These are phyloP conservation scores for Ceratobasidium sp. DNA, from an alignment of 1,284 basidiomycete species.

Conservation along the genomic window DNA sequence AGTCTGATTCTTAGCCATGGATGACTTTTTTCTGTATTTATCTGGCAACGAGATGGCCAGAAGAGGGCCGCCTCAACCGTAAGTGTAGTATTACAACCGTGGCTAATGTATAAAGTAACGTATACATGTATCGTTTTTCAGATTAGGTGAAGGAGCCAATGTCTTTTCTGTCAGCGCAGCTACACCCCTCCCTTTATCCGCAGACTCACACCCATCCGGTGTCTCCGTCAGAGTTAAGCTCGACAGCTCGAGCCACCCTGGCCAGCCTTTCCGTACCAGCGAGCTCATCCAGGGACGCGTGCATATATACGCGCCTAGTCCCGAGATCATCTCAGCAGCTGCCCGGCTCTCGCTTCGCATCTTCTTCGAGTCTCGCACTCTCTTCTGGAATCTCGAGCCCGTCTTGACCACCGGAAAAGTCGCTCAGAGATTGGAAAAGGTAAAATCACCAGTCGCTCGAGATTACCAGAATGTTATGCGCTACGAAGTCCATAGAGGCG, in stretches of 20 bases:
- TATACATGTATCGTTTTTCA: too few species aligned
- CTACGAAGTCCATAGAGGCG: slow-evolving; percentile 21
- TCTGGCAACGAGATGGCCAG: too few species aligned
- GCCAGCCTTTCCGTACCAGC: slow-evolving; percentile 6
- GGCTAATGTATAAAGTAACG: too few species aligned
- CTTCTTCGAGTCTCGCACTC: slow-evolving; percentile 28
- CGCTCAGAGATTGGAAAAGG: neutral
- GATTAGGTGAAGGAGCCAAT: slow-evolving; percentile 3
- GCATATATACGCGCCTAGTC: slow-evolving; percentile 9
- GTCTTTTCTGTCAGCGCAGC: slow-evolving; percentile 33
- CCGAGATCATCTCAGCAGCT: neutral
- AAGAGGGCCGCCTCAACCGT: too few species aligned
- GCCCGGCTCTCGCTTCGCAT: slow-evolving; percentile 16
- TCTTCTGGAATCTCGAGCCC: slow-evolving; percentile 20
- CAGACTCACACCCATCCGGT: slow-evolving; percentile 20
- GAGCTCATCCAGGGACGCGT: slow-evolving; percentile 20
- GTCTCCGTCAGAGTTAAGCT: slow-evolving; percentile 15
- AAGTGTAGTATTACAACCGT: too few species aligned
- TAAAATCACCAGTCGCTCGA: neutral
- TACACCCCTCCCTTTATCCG: slow-evolving; percentile 6
- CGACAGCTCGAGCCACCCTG: slow-evolving; percentile 9
- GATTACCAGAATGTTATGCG: slow-evolving; percentile 20
- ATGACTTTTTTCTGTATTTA: too few species aligned
- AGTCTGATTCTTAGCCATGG: too few species aligned
- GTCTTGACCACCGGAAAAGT: neutral